phyloP scores from a whole-genome alignment of 495 filamentous ascomycete genomes.

The Penicillium steckii region DNA sequence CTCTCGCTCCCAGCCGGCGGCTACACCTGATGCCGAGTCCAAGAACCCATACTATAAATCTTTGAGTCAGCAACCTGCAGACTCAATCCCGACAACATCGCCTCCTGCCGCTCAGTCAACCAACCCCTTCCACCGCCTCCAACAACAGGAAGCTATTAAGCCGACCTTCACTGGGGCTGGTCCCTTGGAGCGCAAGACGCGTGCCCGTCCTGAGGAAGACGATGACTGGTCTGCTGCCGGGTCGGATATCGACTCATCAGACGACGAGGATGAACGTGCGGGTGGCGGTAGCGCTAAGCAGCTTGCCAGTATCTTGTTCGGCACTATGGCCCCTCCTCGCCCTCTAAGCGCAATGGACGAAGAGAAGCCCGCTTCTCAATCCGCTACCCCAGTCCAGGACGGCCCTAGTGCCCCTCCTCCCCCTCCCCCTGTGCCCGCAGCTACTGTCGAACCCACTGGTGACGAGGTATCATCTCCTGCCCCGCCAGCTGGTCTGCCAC shows the following conservation, averaged over 20 bases:
- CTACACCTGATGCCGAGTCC: conserved; percentile 45
- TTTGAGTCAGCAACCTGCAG: conserved; percentile 46
- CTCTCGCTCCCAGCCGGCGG: conserved; percentile 20
- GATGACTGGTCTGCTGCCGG: conserved; percentile 84
- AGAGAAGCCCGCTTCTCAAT: conserved; percentile 51
- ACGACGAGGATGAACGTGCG: conserved; percentile 69
- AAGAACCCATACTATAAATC: conserved; percentile 76
- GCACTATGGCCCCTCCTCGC: conserved; percentile 93
- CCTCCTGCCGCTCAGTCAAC: conserved; percentile 57
- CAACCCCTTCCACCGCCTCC: conserved; percentile 94
- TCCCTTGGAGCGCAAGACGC: conserved; percentile 48
- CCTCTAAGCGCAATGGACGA: conserved; percentile 77
- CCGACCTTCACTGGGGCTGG: conserved; percentile 34
- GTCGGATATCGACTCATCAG: conserved; percentile 69
- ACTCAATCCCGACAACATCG: conserved; percentile 13
- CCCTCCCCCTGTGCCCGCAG: conserved; percentile 26
- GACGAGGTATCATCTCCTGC: conserved; percentile 27
- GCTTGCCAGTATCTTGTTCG: conserved; percentile 90
- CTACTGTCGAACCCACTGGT: conserved; percentile 33
- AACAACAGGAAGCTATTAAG: conserved; percentile 47
- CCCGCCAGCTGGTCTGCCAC: conserved; percentile 35
- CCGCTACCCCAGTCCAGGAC: conserved; percentile 39
- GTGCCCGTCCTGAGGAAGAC: conserved; percentile 71
- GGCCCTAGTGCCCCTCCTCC: conserved; percentile 29
- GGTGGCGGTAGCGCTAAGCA: conserved; percentile 82